Evolutionary conservation across 1,284 basidiomycete species (phyloP).

Genomic region (Ceratobasidium sp.): DNA sequence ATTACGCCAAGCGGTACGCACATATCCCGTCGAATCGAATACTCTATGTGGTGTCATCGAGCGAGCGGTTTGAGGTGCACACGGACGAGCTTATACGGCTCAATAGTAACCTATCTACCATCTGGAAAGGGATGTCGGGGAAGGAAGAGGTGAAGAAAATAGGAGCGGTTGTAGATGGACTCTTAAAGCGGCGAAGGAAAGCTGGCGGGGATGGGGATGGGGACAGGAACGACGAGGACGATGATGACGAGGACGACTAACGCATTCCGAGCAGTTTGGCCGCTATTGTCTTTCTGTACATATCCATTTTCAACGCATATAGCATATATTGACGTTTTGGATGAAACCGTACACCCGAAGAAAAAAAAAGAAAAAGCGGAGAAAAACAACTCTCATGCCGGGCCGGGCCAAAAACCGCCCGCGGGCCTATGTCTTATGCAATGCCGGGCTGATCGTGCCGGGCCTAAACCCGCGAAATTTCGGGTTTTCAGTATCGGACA

Average conservation of each 20-base stretch:
- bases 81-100: neutral
- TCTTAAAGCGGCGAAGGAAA: neutral
- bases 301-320: neutral
- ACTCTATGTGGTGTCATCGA: neutral
- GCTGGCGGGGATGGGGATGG: too few relatives aligned
- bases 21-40: neutral
- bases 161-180: neutral
- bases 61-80: neutral
- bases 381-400: conserved; percentile 1
- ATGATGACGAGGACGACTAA: neutral
- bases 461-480: neutral
- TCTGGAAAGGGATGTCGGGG: neutral
- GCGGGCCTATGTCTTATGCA: too few relatives aligned
- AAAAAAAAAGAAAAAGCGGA: neutral
- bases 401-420: neutral
- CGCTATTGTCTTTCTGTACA: neutral
- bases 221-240: neutral
- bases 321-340: conserved; percentile 6
- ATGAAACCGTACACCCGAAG: neutral
- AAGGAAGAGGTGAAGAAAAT: neutral
- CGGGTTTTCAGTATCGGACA: too few relatives aligned
- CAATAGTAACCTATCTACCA: neutral
- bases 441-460: too few relatives aligned
- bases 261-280: neutral
- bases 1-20: neutral